These are phyloP conservation scores for Irpex sp. DNA, from an alignment of 1,284 basidiomycete genomes.

Conservation along the genomic window DNA sequence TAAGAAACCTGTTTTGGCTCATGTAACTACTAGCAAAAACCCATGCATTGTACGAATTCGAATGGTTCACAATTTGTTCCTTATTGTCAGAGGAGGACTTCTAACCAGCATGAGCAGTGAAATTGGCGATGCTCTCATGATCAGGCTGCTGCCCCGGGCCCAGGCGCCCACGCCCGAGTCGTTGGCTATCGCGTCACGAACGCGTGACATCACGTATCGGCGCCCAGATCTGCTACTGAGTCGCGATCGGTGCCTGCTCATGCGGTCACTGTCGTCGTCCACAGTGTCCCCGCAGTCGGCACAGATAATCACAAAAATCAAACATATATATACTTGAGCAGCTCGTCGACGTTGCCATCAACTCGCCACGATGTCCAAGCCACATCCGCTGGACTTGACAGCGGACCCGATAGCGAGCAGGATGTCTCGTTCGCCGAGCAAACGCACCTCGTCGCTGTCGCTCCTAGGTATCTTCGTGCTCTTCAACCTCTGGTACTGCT, in stretches of 20 bases:
- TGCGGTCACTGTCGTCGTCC: background rate
- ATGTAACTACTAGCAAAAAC: too few species aligned
- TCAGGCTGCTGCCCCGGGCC: too few species aligned
- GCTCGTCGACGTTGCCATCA: background rate
- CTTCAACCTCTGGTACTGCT: constrained; percentile 14
- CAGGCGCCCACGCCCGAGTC: background rate
- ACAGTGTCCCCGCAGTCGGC: background rate
- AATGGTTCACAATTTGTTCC: too few species aligned
- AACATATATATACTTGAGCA: too few species aligned
- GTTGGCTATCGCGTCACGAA: background rate
- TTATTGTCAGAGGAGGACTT: too few species aligned
- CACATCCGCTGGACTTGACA: background rate
- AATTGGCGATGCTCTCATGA: too few species aligned
- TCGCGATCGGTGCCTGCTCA: background rate
- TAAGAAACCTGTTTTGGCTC: too few species aligned
- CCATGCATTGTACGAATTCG: too few species aligned
- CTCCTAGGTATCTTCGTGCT: constrained; percentile 12
- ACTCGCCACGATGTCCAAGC: background rate
- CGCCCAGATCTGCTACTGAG: background rate
- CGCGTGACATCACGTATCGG: background rate
- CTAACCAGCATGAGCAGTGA: too few species aligned
- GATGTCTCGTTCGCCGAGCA: background rate
- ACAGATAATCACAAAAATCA: background rate
- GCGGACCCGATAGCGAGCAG: background rate
- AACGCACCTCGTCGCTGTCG: constrained; percentile 8